Evolutionary conservation across 306 rosid species (phyloP).

Genomic region (Rosa persica): DNA sequence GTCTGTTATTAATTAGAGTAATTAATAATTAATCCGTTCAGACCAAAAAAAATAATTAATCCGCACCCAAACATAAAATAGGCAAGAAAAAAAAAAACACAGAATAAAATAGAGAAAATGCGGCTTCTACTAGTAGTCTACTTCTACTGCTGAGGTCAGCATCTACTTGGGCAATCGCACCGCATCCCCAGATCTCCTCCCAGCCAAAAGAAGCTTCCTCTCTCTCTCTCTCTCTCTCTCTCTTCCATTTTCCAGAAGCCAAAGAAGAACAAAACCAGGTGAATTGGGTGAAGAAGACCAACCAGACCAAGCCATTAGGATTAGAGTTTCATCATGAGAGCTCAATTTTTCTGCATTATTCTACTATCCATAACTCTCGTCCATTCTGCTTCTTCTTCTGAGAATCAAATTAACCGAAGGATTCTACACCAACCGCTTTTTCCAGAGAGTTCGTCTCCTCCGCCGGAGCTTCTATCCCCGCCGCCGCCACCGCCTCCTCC

Average conservation of each 20-base stretch:
- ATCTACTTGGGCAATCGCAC: conserved; percentile 36
- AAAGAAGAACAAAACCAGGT: conserved; percentile 43
- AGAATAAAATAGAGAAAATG: conserved; percentile 22
- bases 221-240: conserved; percentile 13
- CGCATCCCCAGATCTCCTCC: conserved; percentile 54
- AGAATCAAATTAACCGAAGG: conserved; percentile 41
- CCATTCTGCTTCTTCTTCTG: background rate
- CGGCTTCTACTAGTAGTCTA: conserved; percentile 9
- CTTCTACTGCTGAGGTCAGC: conserved; percentile 46
- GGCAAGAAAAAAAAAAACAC: background rate
- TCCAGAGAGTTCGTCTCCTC: conserved; percentile 61
- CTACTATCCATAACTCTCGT: conserved; percentile 24
- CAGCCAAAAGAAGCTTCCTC: conserved; percentile 56
- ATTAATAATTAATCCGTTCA: background rate
- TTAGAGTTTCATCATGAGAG: conserved; percentile 27
- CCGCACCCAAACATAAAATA: background rate
- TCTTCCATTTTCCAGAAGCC: background rate
- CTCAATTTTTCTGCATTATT: conserved; percentile 35
- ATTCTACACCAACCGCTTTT: conserved; percentile 84
- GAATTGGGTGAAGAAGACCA: conserved; percentile 26
- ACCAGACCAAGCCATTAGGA: conserved; percentile 29
- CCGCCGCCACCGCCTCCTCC: conserved; percentile 40
- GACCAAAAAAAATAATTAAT: background rate
- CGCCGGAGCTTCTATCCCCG: conserved; percentile 42
- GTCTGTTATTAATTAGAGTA: background rate